These are phyloP conservation scores for Aristolochia fimbriata DNA, from an alignment of 164 flowering plant genomes.

Conservation along the genomic window DNA sequence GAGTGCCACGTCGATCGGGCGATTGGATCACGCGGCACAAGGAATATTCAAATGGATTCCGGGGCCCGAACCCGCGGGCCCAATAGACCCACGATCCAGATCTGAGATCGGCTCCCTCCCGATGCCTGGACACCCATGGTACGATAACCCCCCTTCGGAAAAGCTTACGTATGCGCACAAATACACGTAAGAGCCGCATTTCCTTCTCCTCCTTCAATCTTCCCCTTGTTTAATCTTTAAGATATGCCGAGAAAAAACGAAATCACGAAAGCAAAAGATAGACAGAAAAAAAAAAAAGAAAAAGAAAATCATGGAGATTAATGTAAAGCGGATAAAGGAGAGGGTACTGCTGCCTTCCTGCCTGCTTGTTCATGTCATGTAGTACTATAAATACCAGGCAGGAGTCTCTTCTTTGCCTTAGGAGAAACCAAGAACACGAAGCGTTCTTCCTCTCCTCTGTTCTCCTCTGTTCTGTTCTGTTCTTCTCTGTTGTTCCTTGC, in stretches of 20 bases:
- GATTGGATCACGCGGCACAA: not conserved
- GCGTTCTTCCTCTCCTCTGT: conserved; percentile 8
- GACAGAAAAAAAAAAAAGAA: too few relatives aligned
- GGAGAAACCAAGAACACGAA: conserved; percentile 3
- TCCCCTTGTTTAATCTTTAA: too few relatives aligned
- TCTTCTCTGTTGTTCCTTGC: too few relatives aligned
- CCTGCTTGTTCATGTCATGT: too few relatives aligned
- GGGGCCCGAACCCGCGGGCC: not conserved
- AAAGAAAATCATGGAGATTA: too few relatives aligned
- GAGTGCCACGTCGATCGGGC: conserved; percentile 1
- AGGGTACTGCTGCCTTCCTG: too few relatives aligned
- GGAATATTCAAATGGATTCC: not conserved
- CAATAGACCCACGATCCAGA: not conserved
- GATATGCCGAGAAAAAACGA: too few relatives aligned
- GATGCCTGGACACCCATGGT: too few relatives aligned
- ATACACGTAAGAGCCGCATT: conserved; percentile 3
- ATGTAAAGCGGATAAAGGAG: not conserved
- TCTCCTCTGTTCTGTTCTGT: not conserved
- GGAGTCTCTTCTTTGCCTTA: not conserved
- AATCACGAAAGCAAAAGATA: too few relatives aligned
- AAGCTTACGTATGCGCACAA: not conserved
- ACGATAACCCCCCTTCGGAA: not conserved
- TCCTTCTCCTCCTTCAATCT: not conserved
- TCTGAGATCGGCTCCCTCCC: too few relatives aligned
- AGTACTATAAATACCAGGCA: conserved; percentile 4